phyloP scores from a whole-genome alignment of 2,329 filamentous ascomycete species.

The Purpureocillium takamizusanense region DNA sequence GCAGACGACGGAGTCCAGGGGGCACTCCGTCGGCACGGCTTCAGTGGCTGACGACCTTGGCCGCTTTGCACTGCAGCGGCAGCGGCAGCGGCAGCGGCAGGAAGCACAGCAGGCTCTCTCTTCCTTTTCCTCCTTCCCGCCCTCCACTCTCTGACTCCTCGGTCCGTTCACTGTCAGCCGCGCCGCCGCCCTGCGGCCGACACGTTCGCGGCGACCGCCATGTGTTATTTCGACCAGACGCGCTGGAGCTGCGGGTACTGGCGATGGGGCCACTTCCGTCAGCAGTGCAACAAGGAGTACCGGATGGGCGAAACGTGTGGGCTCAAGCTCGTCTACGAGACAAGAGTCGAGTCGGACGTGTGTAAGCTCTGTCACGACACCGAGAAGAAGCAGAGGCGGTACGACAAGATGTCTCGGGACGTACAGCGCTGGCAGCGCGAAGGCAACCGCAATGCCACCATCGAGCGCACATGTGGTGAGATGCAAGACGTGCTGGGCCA shows the following conservation, averaged over 20 bases:
- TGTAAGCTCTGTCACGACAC: constrained; percentile 88
- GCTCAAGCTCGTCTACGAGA: constrained; percentile 78
- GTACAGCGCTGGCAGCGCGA: constrained; percentile 70
- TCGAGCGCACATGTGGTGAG: constrained; percentile 61
- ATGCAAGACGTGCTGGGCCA: constrained; percentile 58
- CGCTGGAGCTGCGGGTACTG: constrained; percentile 80
- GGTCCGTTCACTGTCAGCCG: neutral
- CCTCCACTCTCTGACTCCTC: neutral
- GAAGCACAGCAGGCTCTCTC: too few relatives aligned
- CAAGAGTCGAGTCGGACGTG: constrained; percentile 50
- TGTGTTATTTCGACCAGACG: constrained; percentile 96
- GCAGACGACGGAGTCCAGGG: neutral
- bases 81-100: too few relatives aligned
- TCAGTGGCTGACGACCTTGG: constrained; percentile 9
- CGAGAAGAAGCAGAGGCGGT: constrained; percentile 71
- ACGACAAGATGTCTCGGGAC: constrained; percentile 64
- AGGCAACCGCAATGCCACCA: constrained; percentile 63
- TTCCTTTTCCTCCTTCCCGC: constrained; percentile 2
- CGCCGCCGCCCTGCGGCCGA: neutral
- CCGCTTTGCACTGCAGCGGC: constrained; percentile 5
- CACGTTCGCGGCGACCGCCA: constrained; percentile 24
- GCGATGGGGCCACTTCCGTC: constrained; percentile 88
- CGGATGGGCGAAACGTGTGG: constrained; percentile 94
- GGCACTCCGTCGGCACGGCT: constrained; percentile 6
- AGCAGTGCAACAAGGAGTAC: constrained; percentile 91